Base-by-base conservation (phyloP, 257 asterid species). In the Echium plantagineum region DNA sequence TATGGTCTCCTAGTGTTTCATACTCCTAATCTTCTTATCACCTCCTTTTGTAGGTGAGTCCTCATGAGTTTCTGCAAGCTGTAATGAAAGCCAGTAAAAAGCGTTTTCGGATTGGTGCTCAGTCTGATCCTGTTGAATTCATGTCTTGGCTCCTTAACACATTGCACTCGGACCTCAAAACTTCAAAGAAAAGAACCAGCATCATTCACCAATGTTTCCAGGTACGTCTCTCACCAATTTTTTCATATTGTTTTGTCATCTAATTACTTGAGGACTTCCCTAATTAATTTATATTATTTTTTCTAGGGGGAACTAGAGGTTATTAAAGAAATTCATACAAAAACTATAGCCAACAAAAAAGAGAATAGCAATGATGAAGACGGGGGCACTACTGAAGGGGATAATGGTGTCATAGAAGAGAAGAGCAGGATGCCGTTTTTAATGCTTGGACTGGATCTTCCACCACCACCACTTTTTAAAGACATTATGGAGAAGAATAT, bases 391-490 rank as follows among this genome's bases (percentile, higher is more conserved):
- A 35, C 47, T 35, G 47, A 42, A 56, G 38, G n/a, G 15, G n/a
- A 16, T 69, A 77, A 80, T 21, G 61, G 48, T 59, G 53, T 21
- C 63, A 59, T 58, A 68, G 90, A 42, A 42, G 49, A 91, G 65
- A 78, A 81, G 35, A 88, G 89, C 78, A 88, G 74, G 72, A 86
- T 84, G 97, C 84, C 86, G 28, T 89, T 88, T 74, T 54, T 91
- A 64, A 91, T 91, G 98, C 98, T 91, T 62, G 98, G 97, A 35
- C 68, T 91, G 65, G 98, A 89, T 78, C 84, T 91, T 84, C 98
- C 97, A 6, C 98, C 97, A 15, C 98, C 98, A 9, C 98, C 98
- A 5, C 83, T 91, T 59, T 91, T 85, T 71, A 75, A 86, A 81
- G 97, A 88, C 74, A 78, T 91, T 28, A 86, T 91, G 97, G 98